Percentiles rank a stretch among this genome's conserved stretches.
Conservation (phyloP, 75 land plant species). For the Picea glauca region DNA sequence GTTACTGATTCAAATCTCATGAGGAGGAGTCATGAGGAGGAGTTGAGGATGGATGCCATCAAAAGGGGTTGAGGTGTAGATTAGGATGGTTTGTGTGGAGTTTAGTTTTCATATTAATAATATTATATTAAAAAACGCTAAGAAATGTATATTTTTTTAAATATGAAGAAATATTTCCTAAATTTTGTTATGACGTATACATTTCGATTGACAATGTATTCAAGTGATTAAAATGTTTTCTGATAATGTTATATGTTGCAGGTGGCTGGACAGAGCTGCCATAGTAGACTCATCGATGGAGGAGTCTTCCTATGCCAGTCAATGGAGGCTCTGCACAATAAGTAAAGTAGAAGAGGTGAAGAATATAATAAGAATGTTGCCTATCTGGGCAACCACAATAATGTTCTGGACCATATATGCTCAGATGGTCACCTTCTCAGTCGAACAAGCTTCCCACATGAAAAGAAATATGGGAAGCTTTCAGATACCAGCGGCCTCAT, state of each 20-base stretch:
- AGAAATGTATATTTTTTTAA: too few relatives aligned
- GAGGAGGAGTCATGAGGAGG: too few relatives aligned
- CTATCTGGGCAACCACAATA: constrained; percentile 87
- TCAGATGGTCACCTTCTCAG: constrained; percentile 93
- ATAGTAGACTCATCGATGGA: constrained; percentile 12
- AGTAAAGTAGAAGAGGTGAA: constrained; percentile 85
- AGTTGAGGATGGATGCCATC: too few relatives aligned
- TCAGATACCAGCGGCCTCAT: constrained; percentile 55
- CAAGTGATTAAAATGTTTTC: not conserved
- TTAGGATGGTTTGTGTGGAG: too few relatives aligned
- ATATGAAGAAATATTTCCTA: too few relatives aligned
- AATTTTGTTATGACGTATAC: not conserved
- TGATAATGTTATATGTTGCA: constrained; percentile 1
- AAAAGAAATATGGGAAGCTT: constrained; percentile 49
- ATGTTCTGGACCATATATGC: constrained; percentile 89
- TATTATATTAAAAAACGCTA: too few relatives aligned
- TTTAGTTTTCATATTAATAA: too few relatives aligned
- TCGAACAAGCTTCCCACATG: constrained; percentile 79
- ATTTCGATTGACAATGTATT: not conserved
- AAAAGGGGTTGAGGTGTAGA: too few relatives aligned
- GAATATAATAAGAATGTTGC: constrained; percentile 61
- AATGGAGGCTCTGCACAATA: constrained; percentile 74
- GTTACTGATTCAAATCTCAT: too few relatives aligned
- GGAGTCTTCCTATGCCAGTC: constrained; percentile 7
- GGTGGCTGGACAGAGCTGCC: constrained; percentile 78